These are phyloP conservation scores for Rhodotorula sp. DNA, from an alignment of 1,284 basidiomycete species.

Conservation along the genomic window DNA sequence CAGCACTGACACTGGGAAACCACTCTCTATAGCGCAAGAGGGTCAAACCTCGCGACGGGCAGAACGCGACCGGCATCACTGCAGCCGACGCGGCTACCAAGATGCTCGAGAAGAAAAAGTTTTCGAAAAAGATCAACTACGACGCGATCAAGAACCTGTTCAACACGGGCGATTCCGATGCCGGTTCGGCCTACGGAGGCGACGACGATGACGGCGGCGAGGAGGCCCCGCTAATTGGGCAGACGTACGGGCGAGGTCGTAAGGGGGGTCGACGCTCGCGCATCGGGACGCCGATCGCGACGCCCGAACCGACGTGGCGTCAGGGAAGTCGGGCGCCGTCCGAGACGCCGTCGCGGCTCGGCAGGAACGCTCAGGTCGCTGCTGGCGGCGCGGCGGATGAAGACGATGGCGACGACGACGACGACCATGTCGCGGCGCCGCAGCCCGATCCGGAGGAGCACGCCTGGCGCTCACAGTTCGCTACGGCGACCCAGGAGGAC, in stretches of 20 bases:
- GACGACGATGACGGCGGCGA: constrained; percentile 21
- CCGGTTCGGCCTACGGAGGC: constrained; percentile 57
- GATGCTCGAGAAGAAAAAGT: constrained; percentile 72
- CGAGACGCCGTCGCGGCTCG: constrained; percentile 37
- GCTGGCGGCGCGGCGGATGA: background rate
- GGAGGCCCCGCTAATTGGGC: constrained; percentile 24
- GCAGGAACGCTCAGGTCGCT: constrained; percentile 45
- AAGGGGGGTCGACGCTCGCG: background rate
- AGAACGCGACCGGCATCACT: constrained; percentile 61
- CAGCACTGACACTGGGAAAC: constrained; percentile 27
- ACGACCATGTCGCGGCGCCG: background rate
- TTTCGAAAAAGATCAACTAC: constrained; percentile 87
- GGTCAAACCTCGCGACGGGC: constrained; percentile 67
- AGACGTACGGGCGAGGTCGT: constrained; percentile 19
- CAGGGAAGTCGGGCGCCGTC: constrained; percentile 11
- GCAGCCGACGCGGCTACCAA: constrained; percentile 75
- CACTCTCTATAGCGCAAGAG: constrained; percentile 48
- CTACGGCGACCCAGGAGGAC: constrained; percentile 4
- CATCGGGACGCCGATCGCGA: constrained; percentile 18
- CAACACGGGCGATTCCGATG: constrained; percentile 52
- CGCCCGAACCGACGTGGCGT: constrained; percentile 28
- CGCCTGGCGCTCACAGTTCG: constrained; percentile 8
- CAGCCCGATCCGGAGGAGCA: constrained; percentile 1
- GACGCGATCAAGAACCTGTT: constrained; percentile 77
- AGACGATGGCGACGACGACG: constrained; percentile 13